phyloP scores from a whole-genome alignment of 106 monocot genomes.

The Narthecium ossifragum region DNA sequence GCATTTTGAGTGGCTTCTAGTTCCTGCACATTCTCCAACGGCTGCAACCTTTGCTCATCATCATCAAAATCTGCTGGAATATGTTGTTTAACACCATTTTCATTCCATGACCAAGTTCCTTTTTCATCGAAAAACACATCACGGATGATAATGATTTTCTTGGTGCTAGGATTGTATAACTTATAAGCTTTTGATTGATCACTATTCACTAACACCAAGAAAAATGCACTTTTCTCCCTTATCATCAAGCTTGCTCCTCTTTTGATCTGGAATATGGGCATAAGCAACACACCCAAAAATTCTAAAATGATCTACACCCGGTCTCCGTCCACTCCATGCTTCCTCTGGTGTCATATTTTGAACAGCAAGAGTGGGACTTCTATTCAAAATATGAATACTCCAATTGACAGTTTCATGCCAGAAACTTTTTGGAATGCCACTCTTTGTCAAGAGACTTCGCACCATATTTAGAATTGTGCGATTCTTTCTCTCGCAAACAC shows the following conservation, averaged over 20 bases:
- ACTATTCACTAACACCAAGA: slow-evolving; percentile 10
- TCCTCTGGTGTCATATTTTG: slow-evolving; percentile 5
- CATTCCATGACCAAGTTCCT: slow-evolving; percentile 3
- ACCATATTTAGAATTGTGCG: slow-evolving; percentile 11
- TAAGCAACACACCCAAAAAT: slow-evolving; percentile 7
- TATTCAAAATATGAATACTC: slow-evolving; percentile 7
- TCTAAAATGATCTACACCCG: slow-evolving; percentile 3
- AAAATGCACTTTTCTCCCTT: slow-evolving; percentile 6
- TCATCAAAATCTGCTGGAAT: background rate
- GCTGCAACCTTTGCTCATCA: background rate
- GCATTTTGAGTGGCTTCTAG: background rate
- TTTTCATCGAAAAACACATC: slow-evolving; percentile 7
- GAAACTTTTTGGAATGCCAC: slow-evolving; percentile 3
- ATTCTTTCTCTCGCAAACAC: slow-evolving; percentile 3
- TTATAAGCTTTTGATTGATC: slow-evolving; percentile 10
- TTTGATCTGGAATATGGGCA: slow-evolving; percentile 1
- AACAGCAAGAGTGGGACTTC: slow-evolving; percentile 8
- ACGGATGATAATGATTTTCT: slow-evolving; percentile 1
- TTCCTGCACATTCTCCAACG: background rate
- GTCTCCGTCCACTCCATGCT: slow-evolving; percentile 4
- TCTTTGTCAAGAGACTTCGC: background rate
- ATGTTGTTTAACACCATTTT: background rate
- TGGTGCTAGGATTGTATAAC: slow-evolving; percentile 3
- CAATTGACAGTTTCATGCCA: slow-evolving; percentile 1
- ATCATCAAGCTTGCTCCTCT: slow-evolving; percentile 5